Percentiles rank a stretch among this genome's conserved stretches.
These are phyloP conservation scores for Coniella lustricola DNA, from an alignment of 2,329 filamentous ascomycete genomes.

Conservation along the genomic window DNA sequence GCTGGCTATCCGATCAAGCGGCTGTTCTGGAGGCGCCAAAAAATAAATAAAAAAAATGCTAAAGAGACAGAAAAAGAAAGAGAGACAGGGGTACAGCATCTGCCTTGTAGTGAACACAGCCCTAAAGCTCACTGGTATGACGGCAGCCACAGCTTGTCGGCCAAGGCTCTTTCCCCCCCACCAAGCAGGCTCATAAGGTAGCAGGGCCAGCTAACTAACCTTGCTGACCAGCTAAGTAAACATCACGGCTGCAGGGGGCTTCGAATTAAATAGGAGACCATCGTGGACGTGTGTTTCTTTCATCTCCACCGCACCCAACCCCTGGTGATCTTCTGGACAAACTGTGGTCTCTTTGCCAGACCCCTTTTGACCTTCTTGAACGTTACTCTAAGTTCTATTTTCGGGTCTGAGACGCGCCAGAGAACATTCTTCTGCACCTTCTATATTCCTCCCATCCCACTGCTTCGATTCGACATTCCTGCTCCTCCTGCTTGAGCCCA, in stretches of 20 bases:
- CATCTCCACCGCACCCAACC: constrained; percentile 8
- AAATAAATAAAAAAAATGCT: too few relatives aligned
- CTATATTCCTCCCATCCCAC: not conserved
- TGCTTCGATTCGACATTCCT: not conserved
- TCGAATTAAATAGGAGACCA: constrained; percentile 11
- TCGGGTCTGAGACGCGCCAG: not conserved
- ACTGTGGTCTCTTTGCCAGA: constrained; percentile 11
- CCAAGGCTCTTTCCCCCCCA: constrained; percentile 1
- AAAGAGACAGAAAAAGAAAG: too few relatives aligned
- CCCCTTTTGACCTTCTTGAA: constrained; percentile 8
- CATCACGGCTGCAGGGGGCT: constrained; percentile 3
- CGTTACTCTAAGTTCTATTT: not conserved
- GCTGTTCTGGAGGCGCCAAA: too few relatives aligned
- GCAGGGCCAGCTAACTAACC: too few relatives aligned
- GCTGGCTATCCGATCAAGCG: too few relatives aligned
- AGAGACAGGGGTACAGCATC: too few relatives aligned
- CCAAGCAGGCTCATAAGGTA: not conserved
- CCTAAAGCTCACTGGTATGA: not conserved
- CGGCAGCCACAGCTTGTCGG: not conserved
- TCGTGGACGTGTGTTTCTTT: not conserved
- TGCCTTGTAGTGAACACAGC: too few relatives aligned
- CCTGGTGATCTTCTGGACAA: constrained; percentile 16
- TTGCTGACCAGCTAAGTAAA: too few relatives aligned
- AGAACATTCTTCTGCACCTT: too few relatives aligned
- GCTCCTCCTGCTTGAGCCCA: not conserved